A percentile compares a stretch with the other conserved stretches of the same genome.
These are phyloP conservation scores for Colletotrichum gloeosporioides DNA, from an alignment of 2,329 filamentous ascomycete species.

Conservation along the genomic window DNA sequence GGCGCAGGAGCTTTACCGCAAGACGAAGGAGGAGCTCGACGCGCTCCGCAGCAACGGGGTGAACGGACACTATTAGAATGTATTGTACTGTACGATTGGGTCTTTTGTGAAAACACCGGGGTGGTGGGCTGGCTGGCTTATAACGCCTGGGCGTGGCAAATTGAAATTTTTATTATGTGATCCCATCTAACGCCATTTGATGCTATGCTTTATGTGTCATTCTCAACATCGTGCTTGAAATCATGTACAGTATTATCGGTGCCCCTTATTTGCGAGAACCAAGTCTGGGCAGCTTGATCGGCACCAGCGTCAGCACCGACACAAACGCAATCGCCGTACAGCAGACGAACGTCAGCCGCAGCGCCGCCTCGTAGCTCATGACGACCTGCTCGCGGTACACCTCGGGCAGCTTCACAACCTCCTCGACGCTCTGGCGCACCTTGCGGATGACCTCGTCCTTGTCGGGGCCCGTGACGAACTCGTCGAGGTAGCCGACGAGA, in stretches of 20 bases:
- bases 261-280: conserved; percentile 42
- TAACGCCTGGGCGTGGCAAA: not conserved
- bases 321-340: conserved; percentile 52
- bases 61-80: conserved; percentile 21
- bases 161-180: conserved; percentile 1
- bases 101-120: not conserved
- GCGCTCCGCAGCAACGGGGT: conserved; percentile 49
- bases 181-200: not conserved
- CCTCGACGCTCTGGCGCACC: conserved; percentile 61
- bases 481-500: conserved; percentile 63
- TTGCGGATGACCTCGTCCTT: conserved; percentile 60
- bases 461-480: conserved; percentile 62
- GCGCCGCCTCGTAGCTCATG: conserved; percentile 56
- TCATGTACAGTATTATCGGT: not conserved
- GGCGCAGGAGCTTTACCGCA: conserved; percentile 85
- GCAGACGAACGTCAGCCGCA: conserved; percentile 52
- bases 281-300: conserved; percentile 60
- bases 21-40: conserved; percentile 78
- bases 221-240: not conserved
- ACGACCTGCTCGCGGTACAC: conserved; percentile 61
- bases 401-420: conserved; percentile 49
- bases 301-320: conserved; percentile 51
- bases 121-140: not conserved
- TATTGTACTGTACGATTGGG: not conserved
- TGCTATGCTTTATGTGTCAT: not conserved